Conservation (phyloP, 2,329 filamentous ascomycete species). For the Claviceps sp. region DNA sequence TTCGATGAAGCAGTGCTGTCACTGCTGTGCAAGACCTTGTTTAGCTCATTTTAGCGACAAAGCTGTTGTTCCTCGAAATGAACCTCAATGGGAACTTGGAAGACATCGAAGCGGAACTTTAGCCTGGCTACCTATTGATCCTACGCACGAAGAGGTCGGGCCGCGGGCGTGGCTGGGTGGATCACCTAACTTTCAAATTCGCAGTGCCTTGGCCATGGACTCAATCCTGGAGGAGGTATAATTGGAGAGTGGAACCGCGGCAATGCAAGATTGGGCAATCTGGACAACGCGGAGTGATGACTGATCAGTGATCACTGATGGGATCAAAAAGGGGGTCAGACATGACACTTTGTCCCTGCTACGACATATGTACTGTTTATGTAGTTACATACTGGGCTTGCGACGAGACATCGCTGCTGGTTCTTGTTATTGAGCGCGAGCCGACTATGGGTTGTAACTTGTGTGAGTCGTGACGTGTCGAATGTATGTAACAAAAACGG, state of each 20-base stretch:
- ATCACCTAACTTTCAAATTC: background rate
- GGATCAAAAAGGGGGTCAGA: background rate
- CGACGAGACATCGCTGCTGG: background rate
- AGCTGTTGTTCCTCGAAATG: too few species aligned
- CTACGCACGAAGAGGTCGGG: background rate
- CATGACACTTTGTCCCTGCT: background rate
- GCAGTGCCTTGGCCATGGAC: background rate
- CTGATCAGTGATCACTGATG: constrained; percentile 6
- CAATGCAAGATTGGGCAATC: background rate
- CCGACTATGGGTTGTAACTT: background rate
- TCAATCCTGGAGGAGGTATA: background rate
- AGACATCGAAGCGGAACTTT: constrained; percentile 13
- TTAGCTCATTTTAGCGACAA: too few species aligned
- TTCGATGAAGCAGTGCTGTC: too few species aligned
- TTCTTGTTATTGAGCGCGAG: background rate
- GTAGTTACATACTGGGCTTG: background rate
- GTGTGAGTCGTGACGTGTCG: background rate
- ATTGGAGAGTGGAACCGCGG: background rate
- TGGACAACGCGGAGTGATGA: constrained; percentile 8
- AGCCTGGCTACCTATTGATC: constrained; percentile 17
- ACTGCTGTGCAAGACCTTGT: too few species aligned
- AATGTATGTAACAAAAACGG: background rate
- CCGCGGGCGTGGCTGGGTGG: background rate
- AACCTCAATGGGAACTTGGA: too few species aligned
- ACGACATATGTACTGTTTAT: background rate